Evolutionary conservation across 176 grass and related monocot species (phyloP), one percentile per base, ranked within the genome.

Genomic region (Paspalum notatum): DNA sequence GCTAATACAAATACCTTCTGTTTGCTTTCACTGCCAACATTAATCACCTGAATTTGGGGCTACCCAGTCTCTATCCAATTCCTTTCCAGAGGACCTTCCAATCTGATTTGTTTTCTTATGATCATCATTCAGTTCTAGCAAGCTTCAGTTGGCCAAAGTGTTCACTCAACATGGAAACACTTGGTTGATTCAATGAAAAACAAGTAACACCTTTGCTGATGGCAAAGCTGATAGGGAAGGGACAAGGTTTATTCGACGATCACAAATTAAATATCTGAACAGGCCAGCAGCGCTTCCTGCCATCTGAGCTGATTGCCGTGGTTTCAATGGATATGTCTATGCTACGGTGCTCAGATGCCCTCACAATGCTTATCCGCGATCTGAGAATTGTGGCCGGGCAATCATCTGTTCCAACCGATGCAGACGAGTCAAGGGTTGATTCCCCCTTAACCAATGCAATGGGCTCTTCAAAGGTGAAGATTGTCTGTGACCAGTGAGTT

Each of bases 401-500:
- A 32, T 89, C 86, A 14, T 82, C 82, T 52, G 95, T 86, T 32
- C 95, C 95, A 76, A 92, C 68, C 5, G 60, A 65, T 22, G 51
- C 77, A 41, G 76, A 72, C 58, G 78, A 84, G 81, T 50, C 27
- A 60, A 54, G 27, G 2, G 27, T 26, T 12, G 55, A 76, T 56
- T 76, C 77, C 9, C 76, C 76, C 45, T 78, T 81, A 37, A 72
- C 42, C 86, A 95, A 89, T 5, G 80, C 79, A 2, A 95, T 91
- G 47, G 95, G 92, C 85, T 98, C 90, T 84, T 79, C 75, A 6
- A 98, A 95, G 47, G 88, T 95, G 66, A 98, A 87, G 79, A 95
- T 86, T 67, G 96, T 95, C 54, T 95, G 92, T 3, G 83, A 86
- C 96, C 96, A 98, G 57, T 98, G 96, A 83, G 96, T 98, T 68